Base-by-base conservation (phyloP, 495 filamentous ascomycete species). In the Staphylotrichum longicolle region DNA sequence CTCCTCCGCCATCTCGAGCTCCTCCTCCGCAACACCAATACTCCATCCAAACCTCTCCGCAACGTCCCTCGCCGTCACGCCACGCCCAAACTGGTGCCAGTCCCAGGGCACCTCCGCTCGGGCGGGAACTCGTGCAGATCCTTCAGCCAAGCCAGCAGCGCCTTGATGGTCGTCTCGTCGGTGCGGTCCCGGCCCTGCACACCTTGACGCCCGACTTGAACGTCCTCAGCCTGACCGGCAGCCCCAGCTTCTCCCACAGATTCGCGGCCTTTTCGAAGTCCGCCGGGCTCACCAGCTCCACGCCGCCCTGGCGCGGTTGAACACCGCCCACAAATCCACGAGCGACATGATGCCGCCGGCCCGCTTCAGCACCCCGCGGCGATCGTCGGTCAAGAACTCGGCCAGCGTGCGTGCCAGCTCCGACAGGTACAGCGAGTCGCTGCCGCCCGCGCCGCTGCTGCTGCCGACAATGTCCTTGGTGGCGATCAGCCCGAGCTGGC, bases 41-140 rank as follows among this genome's bases (percentile, higher is more conserved):
- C 94, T 98, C 94, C 94, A 99, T 30, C 92, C 91, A 76, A 99
- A 99, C 53, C 83, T 81, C 74, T 96, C 91, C 1, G 94, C 94
- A 0, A 84, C 83, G 70, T 97, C 93, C 66, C 93, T 88, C 7
- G 93, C 91, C 5, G 91, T 98, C 32, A 99, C 86, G 5, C 92
- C 90, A 45, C 85, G 81, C 3, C 93, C 95, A 70, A 89, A 95
- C 30, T 77, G 59, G 20, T 73, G 78, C 88, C 89, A 91, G 67
- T 91, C 87, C 90, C 90, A 92, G 0, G 81, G 54, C 44, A 86
- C 79, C 14, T 88, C 80, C 81, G 80, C n/a, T 82, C 79, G 1
- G 86, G 85, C 10, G 88, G 84, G 46, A 83, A 75, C 34, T 76
- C 74, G 58, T 90, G 88, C 54, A 93, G 74, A 62, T 92, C 88